Conservation (phyloP, 2,329 filamentous ascomycete genomes). For the Gyromitra esculenta region DNA sequence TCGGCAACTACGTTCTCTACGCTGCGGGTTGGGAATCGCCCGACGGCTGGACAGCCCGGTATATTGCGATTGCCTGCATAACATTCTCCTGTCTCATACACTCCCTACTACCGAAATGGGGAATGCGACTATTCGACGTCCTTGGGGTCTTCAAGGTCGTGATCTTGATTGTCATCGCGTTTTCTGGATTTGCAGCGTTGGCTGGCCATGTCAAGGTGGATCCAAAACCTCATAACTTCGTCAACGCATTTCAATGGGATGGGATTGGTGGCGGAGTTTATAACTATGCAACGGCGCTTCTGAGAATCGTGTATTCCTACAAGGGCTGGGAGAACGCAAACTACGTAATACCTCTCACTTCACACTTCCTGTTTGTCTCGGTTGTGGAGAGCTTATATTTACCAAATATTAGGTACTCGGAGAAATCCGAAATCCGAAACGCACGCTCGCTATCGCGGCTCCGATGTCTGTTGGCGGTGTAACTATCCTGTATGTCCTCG, state of each 20-base stretch:
- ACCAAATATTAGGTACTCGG: slow-evolving; percentile 61
- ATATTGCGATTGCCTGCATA: slow-evolving; percentile 66
- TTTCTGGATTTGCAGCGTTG: slow-evolving; percentile 69
- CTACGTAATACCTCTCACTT: slow-evolving; percentile 61
- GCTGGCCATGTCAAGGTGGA: slow-evolving; percentile 64
- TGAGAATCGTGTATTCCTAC: slow-evolving; percentile 71
- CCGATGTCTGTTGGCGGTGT: slow-evolving; percentile 69
- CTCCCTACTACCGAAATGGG: slow-evolving; percentile 67
- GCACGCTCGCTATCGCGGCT: slow-evolving; percentile 68
- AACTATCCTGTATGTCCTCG: slow-evolving; percentile 70
- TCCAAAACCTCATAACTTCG: slow-evolving; percentile 68
- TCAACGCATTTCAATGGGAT: slow-evolving; percentile 66
- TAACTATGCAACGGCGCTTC: slow-evolving; percentile 68
- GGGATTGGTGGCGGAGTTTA: slow-evolving; percentile 65
- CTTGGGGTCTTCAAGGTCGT: slow-evolving; percentile 71
- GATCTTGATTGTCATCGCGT: slow-evolving; percentile 70
- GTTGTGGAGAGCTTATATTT: not conserved
- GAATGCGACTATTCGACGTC: slow-evolving; percentile 69
- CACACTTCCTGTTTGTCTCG: not conserved
- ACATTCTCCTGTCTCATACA: slow-evolving; percentile 69
- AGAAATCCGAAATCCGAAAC: slow-evolving; percentile 68
- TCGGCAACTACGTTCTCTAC: slow-evolving; percentile 69
- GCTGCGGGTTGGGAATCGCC: slow-evolving; percentile 65
- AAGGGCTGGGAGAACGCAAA: slow-evolving; percentile 73
- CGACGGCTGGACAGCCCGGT: slow-evolving; percentile 68